Percentiles rank a stretch among this genome's conserved stretches.
phyloP scores from a whole-genome alignment of 106 monocot genomes.

The Vanilla planifolia region DNA sequence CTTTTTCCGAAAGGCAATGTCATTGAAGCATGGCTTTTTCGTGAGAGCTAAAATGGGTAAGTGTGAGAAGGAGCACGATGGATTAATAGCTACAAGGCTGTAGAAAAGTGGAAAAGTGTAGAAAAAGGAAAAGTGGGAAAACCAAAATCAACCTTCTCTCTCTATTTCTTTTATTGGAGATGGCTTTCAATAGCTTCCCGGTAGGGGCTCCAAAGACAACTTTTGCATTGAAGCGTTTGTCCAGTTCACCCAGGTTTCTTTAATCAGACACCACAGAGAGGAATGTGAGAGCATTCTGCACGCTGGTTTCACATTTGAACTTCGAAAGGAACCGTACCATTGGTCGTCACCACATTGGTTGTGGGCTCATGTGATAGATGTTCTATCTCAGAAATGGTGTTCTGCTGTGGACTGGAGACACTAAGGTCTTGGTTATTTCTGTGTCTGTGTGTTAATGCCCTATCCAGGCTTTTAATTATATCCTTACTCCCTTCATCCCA shows the following conservation, averaged over 20 bases:
- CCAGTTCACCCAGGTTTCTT: constrained; percentile 20
- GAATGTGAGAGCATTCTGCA: constrained; percentile 29
- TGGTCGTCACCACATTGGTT: constrained; percentile 4
- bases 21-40: not conserved
- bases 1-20: not conserved
- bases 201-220: constrained; percentile 21
- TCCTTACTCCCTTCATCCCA: not conserved
- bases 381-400: constrained; percentile 5
- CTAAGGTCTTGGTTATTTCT: constrained; percentile 12
- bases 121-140: constrained; percentile 9
- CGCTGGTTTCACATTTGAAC: constrained; percentile 9
- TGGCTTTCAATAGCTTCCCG: constrained; percentile 5
- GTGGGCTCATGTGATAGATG: not conserved
- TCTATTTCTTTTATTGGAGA: constrained; percentile 1
- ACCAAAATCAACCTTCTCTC: constrained; percentile 22
- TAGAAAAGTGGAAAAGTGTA: not conserved
- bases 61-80: not conserved
- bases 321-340: constrained; percentile 1
- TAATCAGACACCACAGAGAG: constrained; percentile 38
- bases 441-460: constrained; percentile 7
- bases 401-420: not conserved
- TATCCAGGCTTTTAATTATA: not conserved
- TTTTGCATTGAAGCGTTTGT: constrained; percentile 40
- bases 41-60: not conserved
- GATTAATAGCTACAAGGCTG: not conserved